These are phyloP conservation scores for Oryza rufipogon DNA, from an alignment of 176 grass and related monocot genomes.

Conservation along the genomic window DNA sequence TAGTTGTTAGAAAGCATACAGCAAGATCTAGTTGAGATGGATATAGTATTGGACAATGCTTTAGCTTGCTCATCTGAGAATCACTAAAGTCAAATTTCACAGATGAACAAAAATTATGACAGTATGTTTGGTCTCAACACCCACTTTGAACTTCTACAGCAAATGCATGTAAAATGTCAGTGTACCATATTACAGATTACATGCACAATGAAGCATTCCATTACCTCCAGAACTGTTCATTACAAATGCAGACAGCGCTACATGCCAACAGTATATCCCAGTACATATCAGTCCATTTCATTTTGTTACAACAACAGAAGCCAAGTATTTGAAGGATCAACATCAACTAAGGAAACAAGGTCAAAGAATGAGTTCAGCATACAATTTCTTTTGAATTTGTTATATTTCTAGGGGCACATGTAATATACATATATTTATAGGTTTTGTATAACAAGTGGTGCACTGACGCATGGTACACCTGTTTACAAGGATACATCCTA, in stretches of 20 bases:
- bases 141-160: neutral
- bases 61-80: neutral
- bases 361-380: neutral
- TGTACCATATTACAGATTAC: neutral
- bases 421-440: slow-evolving; percentile 7
- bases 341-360: neutral
- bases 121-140: neutral
- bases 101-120: neutral
- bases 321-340: neutral
- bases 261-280: neutral
- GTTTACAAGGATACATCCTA: neutral
- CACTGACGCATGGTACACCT: neutral
- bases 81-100: neutral
- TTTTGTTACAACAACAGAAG: neutral
- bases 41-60: neutral
- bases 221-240: neutral
- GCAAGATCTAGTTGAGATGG: neutral
- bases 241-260: neutral
- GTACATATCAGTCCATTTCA: neutral
- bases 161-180: neutral
- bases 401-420: slow-evolving; percentile 2
- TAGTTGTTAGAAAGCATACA: neutral
- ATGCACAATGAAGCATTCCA: neutral
- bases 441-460: neutral
- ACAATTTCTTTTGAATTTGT: neutral